Base-by-base conservation (phyloP, 371 early-diverging fungal species). In the Mucor racemosus region DNA sequence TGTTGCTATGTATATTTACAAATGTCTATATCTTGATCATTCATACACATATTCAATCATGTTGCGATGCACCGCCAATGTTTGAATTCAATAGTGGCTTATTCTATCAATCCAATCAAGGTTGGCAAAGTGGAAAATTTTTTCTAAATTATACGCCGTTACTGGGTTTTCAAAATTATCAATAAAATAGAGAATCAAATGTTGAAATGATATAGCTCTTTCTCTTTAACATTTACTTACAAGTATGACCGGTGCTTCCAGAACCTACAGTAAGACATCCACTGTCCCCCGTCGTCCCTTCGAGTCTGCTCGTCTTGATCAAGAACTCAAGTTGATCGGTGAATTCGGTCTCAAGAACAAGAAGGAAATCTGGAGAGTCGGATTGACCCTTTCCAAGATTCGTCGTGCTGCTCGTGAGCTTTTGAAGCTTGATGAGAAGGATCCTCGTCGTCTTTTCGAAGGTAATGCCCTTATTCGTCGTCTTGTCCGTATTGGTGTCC, bases 391-490 rank as follows among this genome's bases (percentile, higher is more conserved):
- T 74, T 96, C 98, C 88, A 96, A 98, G 90, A 97, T 99, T 80
- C 99, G 99, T 89, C 96, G 97, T 93, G 97, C 99, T 77, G 99
- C 99, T 77, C 97, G 99, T 95, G 98, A 98, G 85, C 93, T 99
- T 71, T 91, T 99, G 72, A 99, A 96, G 69, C 88, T 98, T 69
- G 97, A 96, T 66, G 94, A 94, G 78, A 96, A 99, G 90, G 96
- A 99, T 79, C 94, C 99, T 77, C 92, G 96, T 71, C 98, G 99
- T 87, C 93, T 99, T 67, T 98, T 99, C 77, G 98, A 98, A 87
- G 99, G 99, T 85, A 97, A 99, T 80, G 99, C 99, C 65, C 89
- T 99, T 67, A 97, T 99, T 78, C 92, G 98, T 76, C 95, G 98
- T 78, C 90, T 99, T 76, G 96, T 98, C 77, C 96, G 98, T 82